These are phyloP conservation scores for Aurinia saxatilis DNA, from an alignment of 345 rosid genomes.

Conservation along the genomic window DNA sequence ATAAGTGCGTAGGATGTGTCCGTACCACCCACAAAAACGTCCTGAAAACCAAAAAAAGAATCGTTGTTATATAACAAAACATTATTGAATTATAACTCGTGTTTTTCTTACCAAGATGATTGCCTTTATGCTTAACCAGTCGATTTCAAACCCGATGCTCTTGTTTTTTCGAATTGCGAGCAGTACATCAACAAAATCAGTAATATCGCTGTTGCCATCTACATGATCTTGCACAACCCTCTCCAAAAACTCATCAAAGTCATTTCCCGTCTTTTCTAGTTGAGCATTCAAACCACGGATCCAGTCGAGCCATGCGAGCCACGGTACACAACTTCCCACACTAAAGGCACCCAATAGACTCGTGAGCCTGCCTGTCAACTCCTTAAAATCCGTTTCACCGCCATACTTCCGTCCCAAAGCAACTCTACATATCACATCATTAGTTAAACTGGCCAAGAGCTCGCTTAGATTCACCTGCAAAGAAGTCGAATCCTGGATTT, in stretches of 20 bases:
- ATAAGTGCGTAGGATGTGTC: constrained; percentile 24
- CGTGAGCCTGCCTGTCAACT: constrained; percentile 20
- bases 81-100: background rate
- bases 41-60: constrained; percentile 7
- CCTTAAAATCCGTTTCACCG: constrained; percentile 30
- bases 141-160: constrained; percentile 21
- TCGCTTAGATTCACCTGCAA: constrained; percentile 35
- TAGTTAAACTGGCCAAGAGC: constrained; percentile 19
- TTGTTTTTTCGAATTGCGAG: constrained; percentile 24
- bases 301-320: constrained; percentile 39
- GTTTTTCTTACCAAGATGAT: constrained; percentile 32
- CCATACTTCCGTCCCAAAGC: constrained; percentile 49
- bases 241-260: constrained; percentile 23
- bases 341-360: constrained; percentile 25
- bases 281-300: constrained; percentile 15
- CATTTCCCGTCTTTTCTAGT: constrained; percentile 8
- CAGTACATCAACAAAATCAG: constrained; percentile 19
- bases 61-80: background rate
- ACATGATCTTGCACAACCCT: constrained; percentile 19
- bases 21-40: constrained; percentile 32
- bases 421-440: constrained; percentile 39
- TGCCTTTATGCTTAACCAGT: constrained; percentile 29
- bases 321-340: constrained; percentile 42
- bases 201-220: background rate
- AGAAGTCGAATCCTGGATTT: constrained; percentile 9